Percentiles rank a stretch among this genome's conserved stretches.
Conservation (phyloP, 768 basidiomycete genomes). For the Pleurotus giganteus region DNA sequence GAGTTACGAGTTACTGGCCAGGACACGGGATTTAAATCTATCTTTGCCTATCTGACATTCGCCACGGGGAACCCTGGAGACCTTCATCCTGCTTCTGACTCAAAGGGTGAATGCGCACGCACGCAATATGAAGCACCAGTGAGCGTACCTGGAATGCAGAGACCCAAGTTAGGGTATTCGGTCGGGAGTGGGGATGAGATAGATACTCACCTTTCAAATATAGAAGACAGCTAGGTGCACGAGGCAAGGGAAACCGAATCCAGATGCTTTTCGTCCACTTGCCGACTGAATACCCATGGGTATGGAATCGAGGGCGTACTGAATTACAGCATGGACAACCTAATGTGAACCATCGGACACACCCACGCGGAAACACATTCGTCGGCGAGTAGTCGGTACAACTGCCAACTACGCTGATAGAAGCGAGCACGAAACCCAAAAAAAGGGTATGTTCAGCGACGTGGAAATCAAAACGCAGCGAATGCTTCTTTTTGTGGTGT, state of each 20-base stretch:
- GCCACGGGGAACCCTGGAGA: background rate
- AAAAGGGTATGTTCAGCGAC: background rate
- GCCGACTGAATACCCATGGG: background rate
- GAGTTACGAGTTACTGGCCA: background rate
- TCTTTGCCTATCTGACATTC: background rate
- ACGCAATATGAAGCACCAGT: too few relatives aligned
- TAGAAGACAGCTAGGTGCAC: background rate
- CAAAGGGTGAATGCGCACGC: background rate
- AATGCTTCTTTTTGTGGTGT: background rate
- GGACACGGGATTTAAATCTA: constrained; percentile 4
- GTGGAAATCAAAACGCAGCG: background rate
- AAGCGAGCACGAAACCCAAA: background rate
- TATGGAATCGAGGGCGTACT: background rate
- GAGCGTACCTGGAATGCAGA: background rate
- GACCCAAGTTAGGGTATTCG: background rate
- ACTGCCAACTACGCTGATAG: constrained; percentile 1
- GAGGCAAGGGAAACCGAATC: background rate
- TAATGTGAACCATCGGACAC: constrained; percentile 3
- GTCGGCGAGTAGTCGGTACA: constrained; percentile 9
- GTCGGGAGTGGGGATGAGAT: background rate
- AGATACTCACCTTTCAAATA: background rate
- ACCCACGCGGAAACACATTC: constrained; percentile 6
- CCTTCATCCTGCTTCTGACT: background rate
- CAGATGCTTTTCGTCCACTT: background rate
- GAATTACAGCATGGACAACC: background rate